phyloP scores from a whole-genome alignment of 208 protist species.

The Leishmania martiniquensis region DNA sequence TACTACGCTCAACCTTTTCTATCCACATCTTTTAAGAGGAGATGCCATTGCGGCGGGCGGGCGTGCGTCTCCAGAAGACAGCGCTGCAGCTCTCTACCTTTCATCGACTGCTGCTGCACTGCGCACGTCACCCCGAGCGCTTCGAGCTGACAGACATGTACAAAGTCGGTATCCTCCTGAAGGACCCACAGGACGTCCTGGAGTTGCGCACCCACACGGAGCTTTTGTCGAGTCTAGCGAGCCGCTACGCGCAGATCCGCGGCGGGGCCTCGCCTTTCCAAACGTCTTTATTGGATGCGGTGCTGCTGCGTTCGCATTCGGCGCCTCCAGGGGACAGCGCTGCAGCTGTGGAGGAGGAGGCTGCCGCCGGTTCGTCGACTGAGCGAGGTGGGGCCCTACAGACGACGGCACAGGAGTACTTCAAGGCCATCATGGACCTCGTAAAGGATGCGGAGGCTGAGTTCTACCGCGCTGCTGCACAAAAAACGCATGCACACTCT shows the following conservation, averaged over 20 bases:
- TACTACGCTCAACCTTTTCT: not conserved
- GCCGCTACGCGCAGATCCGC: constrained; percentile 22
- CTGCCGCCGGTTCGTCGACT: not conserved
- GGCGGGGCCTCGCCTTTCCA: constrained; percentile 23
- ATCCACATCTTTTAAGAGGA: not conserved
- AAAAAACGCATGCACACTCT: not conserved
- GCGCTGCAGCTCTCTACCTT: constrained; percentile 2
- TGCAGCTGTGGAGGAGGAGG: not conserved
- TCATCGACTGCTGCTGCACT: constrained; percentile 15
- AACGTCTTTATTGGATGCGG: constrained; percentile 26
- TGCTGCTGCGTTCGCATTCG: constrained; percentile 7
- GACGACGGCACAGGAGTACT: constrained; percentile 22
- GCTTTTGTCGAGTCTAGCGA: not conserved
- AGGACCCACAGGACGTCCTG: constrained; percentile 23
- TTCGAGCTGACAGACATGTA: constrained; percentile 30
- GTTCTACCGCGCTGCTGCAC: constrained; percentile 16
- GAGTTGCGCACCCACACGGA: constrained; percentile 3
- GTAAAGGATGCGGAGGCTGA: constrained; percentile 30
- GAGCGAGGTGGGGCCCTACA: not conserved
- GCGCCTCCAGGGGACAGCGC: not conserved
- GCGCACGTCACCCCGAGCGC: constrained; percentile 9
- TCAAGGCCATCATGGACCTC: constrained; percentile 35
- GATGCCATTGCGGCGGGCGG: not conserved
- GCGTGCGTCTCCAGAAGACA: not conserved
- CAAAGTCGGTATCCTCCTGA: constrained; percentile 28